Conservation (phyloP, 2,329 filamentous ascomycete genomes). For the Talaromyces rugulosus region DNA sequence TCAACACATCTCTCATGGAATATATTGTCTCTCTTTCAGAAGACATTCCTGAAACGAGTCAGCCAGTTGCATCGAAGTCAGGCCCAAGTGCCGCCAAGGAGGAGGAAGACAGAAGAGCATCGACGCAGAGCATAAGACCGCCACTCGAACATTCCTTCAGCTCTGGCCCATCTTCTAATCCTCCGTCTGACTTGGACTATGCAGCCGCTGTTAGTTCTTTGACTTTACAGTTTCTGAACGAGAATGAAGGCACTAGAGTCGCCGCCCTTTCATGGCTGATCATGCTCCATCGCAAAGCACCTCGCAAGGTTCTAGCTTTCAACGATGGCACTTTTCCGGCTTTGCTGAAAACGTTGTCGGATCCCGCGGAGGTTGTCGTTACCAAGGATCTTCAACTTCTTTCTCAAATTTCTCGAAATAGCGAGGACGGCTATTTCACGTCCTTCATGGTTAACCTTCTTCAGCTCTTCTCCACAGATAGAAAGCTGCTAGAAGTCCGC, state of each 20-base stretch:
- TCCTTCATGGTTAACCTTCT: conserved; percentile 97
- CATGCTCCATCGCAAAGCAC: conserved; percentile 94
- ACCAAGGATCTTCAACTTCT: conserved; percentile 89
- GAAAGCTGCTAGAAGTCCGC: conserved; percentile 81
- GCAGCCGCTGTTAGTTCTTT: conserved; percentile 89
- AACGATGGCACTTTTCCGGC: conserved; percentile 97
- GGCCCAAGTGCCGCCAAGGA: conserved; percentile 40
- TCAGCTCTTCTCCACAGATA: conserved; percentile 91
- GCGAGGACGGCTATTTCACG: conserved; percentile 94
- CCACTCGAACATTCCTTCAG: conserved; percentile 31
- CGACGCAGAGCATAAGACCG: conserved; percentile 31
- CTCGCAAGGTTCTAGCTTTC: conserved; percentile 86
- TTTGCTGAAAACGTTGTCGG: conserved; percentile 89
- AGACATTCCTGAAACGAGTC: conserved; percentile 48
- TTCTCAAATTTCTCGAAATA: conserved; percentile 93
- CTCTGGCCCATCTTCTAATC: conserved; percentile 43
- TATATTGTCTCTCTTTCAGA: conserved; percentile 90
- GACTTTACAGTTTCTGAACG: conserved; percentile 89
- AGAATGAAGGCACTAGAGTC: conserved; percentile 92
- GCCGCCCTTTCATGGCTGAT: conserved; percentile 94
- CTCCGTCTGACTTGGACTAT: conserved; percentile 76
- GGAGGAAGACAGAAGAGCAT: conserved; percentile 37
- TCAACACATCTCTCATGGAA: conserved; percentile 87
- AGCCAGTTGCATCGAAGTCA: conserved; percentile 23
- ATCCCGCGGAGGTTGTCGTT: conserved; percentile 91